Evolutionary conservation across 2,329 filamentous ascomycete species (phyloP).

Genomic region (Cadophora sp.): DNA sequence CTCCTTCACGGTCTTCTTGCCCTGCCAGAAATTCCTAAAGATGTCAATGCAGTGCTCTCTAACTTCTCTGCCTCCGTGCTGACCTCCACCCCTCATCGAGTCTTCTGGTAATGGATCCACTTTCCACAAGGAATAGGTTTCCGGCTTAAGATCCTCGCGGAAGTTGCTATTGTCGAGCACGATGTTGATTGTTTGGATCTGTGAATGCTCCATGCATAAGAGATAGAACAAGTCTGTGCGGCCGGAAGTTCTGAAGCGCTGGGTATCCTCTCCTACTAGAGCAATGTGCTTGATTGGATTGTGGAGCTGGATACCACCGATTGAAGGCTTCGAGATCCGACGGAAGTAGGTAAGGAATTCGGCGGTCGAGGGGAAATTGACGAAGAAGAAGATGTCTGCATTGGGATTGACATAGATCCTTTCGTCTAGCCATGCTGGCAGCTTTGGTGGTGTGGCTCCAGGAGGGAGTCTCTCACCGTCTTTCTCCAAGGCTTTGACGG

Average conservation of each 20-base stretch:
- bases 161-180: conserved; percentile 25
- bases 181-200: conserved; percentile 23
- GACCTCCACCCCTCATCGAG: neutral
- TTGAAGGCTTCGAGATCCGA: conserved; percentile 15
- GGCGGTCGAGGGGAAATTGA: conserved; percentile 11
- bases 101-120: neutral
- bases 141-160: neutral
- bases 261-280: neutral
- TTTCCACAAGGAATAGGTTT: conserved; percentile 14
- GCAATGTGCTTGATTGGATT: conserved; percentile 17
- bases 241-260: conserved; percentile 1
- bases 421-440: neutral
- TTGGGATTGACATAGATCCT: conserved; percentile 26
- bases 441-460: neutral
- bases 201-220: conserved; percentile 15
- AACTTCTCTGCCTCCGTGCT: neutral
- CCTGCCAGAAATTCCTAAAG: conserved; percentile 17
- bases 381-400: conserved; percentile 30
- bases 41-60: conserved; percentile 10
- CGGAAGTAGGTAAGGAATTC: conserved; percentile 23
- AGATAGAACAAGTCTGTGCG: conserved; percentile 19
- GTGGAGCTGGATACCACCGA: neutral
- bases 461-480: conserved; percentile 12
- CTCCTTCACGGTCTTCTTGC: conserved; percentile 9
- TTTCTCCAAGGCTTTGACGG: neutral